Evolutionary conservation across 176 grass and related monocot species (phyloP).

Genomic region (Pharus latifolius): DNA sequence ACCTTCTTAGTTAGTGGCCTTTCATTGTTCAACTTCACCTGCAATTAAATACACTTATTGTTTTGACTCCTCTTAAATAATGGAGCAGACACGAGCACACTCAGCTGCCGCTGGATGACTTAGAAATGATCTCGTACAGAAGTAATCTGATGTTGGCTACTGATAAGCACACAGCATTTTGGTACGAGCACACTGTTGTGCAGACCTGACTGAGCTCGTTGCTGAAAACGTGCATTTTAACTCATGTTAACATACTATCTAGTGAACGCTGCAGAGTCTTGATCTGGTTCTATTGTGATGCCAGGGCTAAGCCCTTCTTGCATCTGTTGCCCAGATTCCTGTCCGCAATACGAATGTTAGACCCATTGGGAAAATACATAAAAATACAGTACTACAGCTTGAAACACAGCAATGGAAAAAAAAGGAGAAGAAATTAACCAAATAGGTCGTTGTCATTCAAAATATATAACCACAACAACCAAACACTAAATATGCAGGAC

Average conservation of each 20-base stretch:
- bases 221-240: neutral
- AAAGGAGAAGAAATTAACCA: no score
- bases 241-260: slow-evolving; percentile 10
- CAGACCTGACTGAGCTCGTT: slow-evolving; percentile 29
- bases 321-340: slow-evolving; percentile 44
- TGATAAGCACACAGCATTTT: neutral
- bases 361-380: neutral
- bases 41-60: slow-evolving; percentile 13
- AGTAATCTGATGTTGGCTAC: slow-evolving; percentile 1
- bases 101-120: slow-evolving; percentile 30
- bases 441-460: neutral
- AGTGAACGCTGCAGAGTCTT: slow-evolving; percentile 30
- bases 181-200: slow-evolving; percentile 22
- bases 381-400: neutral
- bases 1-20: slow-evolving; percentile 13
- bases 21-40: neutral
- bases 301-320: slow-evolving; percentile 42
- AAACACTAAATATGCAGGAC: neutral
- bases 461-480: neutral
- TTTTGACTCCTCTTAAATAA: neutral
- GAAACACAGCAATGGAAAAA: no score
- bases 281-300: slow-evolving; percentile 39
- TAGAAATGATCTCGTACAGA: slow-evolving; percentile 8
- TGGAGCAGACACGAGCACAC: neutral
- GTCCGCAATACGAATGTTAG: neutral